Conservation (phyloP, 257 asterid genomes). For the Oldenlandia corymbosa region DNA sequence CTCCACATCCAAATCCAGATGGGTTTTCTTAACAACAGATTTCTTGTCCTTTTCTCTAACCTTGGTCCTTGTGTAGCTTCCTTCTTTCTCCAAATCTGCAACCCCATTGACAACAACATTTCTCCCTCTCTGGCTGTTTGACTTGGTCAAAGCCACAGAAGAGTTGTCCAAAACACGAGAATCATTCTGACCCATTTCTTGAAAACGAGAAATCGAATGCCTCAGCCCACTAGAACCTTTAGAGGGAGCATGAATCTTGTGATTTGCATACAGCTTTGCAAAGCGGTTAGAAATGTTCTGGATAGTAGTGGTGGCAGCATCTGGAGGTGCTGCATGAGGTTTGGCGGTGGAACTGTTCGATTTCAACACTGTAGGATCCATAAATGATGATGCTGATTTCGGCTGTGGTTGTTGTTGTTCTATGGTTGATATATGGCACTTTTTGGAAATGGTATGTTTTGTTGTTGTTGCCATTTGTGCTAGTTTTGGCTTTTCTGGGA, state of each 20-base stretch:
- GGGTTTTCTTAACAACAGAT: constrained; percentile 8
- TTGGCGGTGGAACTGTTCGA: constrained; percentile 32
- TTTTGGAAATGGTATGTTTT: not conserved
- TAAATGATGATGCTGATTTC: constrained; percentile 19
- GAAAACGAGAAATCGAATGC: constrained; percentile 24
- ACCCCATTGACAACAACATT: constrained; percentile 1
- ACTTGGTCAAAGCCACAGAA: constrained; percentile 55
- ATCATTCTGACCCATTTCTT: constrained; percentile 23
- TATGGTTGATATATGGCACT: constrained; percentile 44
- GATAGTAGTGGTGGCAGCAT: constrained; percentile 62
- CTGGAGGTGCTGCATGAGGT: constrained; percentile 37
- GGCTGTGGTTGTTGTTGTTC: constrained; percentile 12
- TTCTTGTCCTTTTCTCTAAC: constrained; percentile 26
- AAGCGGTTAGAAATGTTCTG: constrained; percentile 70
- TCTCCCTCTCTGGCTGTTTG: constrained; percentile 49
- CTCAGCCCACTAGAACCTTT: constrained; percentile 21
- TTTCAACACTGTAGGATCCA: constrained; percentile 53
- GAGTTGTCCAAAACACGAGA: constrained; percentile 33
- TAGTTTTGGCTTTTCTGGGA: no score
- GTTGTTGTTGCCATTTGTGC: no score
- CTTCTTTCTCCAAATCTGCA: constrained; percentile 14
- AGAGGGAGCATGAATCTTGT: constrained; percentile 38
- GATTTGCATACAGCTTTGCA: constrained; percentile 53
- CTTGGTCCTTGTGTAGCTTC: constrained; percentile 31
- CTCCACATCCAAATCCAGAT: constrained; percentile 14